Conservation (phyloP, 495 filamentous ascomycete species). For the Penicillium parvum region DNA sequence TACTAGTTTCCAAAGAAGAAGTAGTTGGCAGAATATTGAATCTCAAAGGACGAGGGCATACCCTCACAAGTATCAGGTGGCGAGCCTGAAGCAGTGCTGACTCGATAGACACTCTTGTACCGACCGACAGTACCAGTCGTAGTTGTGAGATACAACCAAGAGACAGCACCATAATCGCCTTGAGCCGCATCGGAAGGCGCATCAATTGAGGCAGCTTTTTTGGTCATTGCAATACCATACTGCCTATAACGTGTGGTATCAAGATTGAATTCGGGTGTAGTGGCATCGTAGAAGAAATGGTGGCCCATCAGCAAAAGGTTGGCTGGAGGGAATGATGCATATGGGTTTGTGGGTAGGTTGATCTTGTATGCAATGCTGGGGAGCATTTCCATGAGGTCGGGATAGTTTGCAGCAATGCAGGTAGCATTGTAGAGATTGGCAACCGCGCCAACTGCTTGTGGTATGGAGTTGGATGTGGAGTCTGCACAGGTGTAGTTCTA, state of each 20-base stretch:
- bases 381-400: slow-evolving; percentile 56
- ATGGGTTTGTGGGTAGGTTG: slow-evolving; percentile 38
- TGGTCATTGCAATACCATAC: slow-evolving; percentile 57
- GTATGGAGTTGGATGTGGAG: slow-evolving; percentile 50
- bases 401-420: slow-evolving; percentile 66
- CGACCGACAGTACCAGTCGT: slow-evolving; percentile 50
- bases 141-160: slow-evolving; percentile 47
- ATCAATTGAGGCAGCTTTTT: slow-evolving; percentile 48
- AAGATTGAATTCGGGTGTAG: slow-evolving; percentile 75
- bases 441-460: slow-evolving; percentile 66
- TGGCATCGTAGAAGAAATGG: slow-evolving; percentile 68
- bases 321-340: slow-evolving; percentile 39
- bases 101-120: slow-evolving; percentile 75
- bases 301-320: slow-evolving; percentile 63
- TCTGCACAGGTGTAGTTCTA: slow-evolving; percentile 88
- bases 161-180: slow-evolving; percentile 62
- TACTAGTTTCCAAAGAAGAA: slow-evolving; percentile 45
- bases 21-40: slow-evolving; percentile 83
- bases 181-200: slow-evolving; percentile 57
- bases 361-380: slow-evolving; percentile 32
- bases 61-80: slow-evolving; percentile 71
- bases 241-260: slow-evolving; percentile 51
- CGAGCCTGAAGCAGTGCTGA: slow-evolving; percentile 80
- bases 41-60: slow-evolving; percentile 55
- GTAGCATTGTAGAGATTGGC: slow-evolving; percentile 85